Base-by-base conservation (phyloP, 768 basidiomycete genomes). In the Tricholoma matsutake region DNA sequence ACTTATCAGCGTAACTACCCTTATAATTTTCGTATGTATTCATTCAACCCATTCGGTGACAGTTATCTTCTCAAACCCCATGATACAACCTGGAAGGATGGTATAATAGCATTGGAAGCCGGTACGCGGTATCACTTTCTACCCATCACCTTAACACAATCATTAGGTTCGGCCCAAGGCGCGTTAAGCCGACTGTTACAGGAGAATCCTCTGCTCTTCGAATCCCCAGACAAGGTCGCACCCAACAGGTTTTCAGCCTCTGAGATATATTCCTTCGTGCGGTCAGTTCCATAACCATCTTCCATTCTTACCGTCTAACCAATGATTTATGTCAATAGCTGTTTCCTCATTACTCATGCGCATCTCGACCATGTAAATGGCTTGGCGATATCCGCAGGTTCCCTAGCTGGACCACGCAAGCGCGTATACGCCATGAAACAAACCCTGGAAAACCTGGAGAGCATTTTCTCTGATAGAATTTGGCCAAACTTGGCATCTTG, bases 351-450 rank as follows among this genome's bases (percentile, higher is more conserved):
- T 65, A 90, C 91, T 5, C 95, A 96, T 69, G 88, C 91, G 0
- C 96, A 98, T 73, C 75, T 98, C 28, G 96, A 98, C 75, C 96
- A 98, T 72, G 82, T 93, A 66, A 85, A 83, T 62, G 87, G 92
- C 41, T 80, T 97, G 29, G 84, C 96, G 58, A 74, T 98, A 57
- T 85, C 89, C 1, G 93, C 95, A 14, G 96, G 94, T 37, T 87
- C 93, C 1, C 70, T 92, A 6, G 72, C 72, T 32, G 88, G 87
- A 16, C 69, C 77, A 35, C 78, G 84, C 18, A 90, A 89, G 65
- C 84, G 82, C 1, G 82, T 94, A 35, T 84, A 79, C 60, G 91
- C 83, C 0, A 72, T 84, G 6, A 74, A 81, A 43, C 78, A 85
- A 56, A 86, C 86, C 9, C 79, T 95, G 47, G 72, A 85, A 65